Percentiles rank a stretch among this genome's conserved stretches.
phyloP scores from a whole-genome alignment of 148 eudicot genomes.

The Rheum nobile region DNA sequence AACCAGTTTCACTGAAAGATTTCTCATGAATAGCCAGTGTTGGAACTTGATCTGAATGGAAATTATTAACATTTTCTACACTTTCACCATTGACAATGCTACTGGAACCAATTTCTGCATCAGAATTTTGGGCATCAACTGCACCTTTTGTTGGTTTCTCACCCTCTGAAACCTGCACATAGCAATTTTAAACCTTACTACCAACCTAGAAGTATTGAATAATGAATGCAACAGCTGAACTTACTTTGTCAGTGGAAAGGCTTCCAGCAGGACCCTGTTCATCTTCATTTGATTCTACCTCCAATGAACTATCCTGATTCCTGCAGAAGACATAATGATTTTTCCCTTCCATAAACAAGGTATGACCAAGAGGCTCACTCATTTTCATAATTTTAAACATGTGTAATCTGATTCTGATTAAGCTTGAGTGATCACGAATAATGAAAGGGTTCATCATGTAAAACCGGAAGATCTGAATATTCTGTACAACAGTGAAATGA shows the following conservation, averaged over 20 bases:
- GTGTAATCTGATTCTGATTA: not conserved
- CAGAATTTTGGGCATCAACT: conserved; percentile 28
- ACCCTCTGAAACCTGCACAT: conserved; percentile 37
- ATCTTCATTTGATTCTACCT: conserved; percentile 39
- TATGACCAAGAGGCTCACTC: not conserved
- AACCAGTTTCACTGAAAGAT: conserved; percentile 18
- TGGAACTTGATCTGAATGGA: conserved; percentile 52
- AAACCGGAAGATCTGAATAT: not conserved
- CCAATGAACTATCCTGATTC: conserved; percentile 42
- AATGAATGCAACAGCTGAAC: not conserved
- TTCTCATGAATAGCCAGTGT: conserved; percentile 61
- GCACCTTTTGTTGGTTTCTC: conserved; percentile 25
- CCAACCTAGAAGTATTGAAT: not conserved
- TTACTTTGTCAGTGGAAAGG: conserved; percentile 33
- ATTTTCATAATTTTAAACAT: not conserved
- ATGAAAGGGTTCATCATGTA: not conserved
- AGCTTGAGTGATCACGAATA: not conserved
- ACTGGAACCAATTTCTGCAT: conserved; percentile 25
- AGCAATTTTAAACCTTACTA: not conserved
- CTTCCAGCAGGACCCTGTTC: conserved; percentile 34
- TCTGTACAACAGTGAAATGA: not conserved
- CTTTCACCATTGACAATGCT: conserved; percentile 30
- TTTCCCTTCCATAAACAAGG: not conserved
- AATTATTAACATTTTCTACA: conserved; percentile 25
- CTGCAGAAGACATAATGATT: conserved; percentile 26